Percentiles rank a stretch among this genome's conserved stretches.
Evolutionary conservation across 768 basidiomycete species (phyloP).

Genomic region (Suillus decipiens): DNA sequence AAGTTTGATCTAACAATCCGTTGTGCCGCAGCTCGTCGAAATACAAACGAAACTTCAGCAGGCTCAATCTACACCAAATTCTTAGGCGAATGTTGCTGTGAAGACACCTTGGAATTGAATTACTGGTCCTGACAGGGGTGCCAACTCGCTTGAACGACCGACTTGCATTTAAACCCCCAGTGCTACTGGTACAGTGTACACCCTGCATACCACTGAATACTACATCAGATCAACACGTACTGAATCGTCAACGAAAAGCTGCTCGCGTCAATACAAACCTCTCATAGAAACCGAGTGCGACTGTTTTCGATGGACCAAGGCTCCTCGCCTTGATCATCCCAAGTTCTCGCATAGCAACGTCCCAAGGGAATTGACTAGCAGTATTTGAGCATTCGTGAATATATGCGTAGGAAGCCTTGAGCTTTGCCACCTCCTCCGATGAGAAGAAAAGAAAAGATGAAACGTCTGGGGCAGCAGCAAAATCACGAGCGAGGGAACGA

Average conservation of each 20-base stretch:
- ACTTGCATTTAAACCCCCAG: neutral
- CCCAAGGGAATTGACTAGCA: constrained; percentile 48
- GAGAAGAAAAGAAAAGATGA: constrained; percentile 29
- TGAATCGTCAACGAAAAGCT: constrained; percentile 8
- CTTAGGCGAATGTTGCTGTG: neutral
- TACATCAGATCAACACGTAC: neutral
- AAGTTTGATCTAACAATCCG: constrained; percentile 13
- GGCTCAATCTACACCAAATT: constrained; percentile 31
- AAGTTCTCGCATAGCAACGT: constrained; percentile 56
- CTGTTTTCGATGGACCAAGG: constrained; percentile 40
- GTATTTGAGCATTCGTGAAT: constrained; percentile 31
- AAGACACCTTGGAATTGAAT: neutral
- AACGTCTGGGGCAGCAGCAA: constrained; percentile 34
- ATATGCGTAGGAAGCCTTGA: constrained; percentile 58
- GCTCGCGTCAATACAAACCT: constrained; percentile 32
- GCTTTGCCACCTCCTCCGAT: constrained; percentile 30
- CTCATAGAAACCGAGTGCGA: constrained; percentile 47
- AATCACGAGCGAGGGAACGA: constrained; percentile 44
- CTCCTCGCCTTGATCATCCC: constrained; percentile 53
- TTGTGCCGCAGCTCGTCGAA: constrained; percentile 55
- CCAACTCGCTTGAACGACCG: neutral
- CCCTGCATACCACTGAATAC: neutral
- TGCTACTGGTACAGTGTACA: neutral
- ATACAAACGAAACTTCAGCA: constrained; percentile 59
- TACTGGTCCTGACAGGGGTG: neutral